Conservation (phyloP, 805 yeast species). For the Candida yuanshanica region DNA sequence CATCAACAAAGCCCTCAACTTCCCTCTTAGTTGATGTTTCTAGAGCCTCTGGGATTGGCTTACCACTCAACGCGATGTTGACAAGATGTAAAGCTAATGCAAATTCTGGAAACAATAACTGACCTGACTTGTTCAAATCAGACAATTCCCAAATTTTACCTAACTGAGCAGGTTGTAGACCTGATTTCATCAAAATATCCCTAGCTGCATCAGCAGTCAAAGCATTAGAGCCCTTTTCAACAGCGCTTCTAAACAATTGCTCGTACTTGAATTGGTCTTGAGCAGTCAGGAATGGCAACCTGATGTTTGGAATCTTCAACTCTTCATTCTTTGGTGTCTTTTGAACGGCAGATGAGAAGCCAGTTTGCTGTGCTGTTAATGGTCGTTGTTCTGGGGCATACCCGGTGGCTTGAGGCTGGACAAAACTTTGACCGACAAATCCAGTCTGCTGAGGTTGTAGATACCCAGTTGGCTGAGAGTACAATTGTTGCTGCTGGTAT, state of each 20-base stretch:
- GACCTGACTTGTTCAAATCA: conserved; percentile 85
- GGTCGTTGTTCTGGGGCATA: conserved; percentile 29
- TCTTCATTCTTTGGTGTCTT: conserved; percentile 42
- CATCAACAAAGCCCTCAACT: conserved; percentile 84
- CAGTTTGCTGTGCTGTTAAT: conserved; percentile 34
- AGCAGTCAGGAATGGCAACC: conserved; percentile 79
- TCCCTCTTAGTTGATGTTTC: conserved; percentile 76
- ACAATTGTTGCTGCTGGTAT: conserved; percentile 10
- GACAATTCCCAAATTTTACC: conserved; percentile 88
- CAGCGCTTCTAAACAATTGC: conserved; percentile 74
- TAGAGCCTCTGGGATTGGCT: conserved; percentile 63
- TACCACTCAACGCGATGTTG: conserved; percentile 71
- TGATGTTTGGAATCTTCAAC: conserved; percentile 64
- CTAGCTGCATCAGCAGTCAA: conserved; percentile 72
- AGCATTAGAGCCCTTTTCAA: conserved; percentile 43
- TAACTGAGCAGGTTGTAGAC: conserved; percentile 64
- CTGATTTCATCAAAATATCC: conserved; percentile 73
- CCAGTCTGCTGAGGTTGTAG: conserved; percentile 23
- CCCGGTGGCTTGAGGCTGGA: conserved; percentile 27
- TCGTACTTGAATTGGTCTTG: conserved; percentile 86
- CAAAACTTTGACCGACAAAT: conserved; percentile 13
- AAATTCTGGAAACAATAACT: conserved; percentile 87
- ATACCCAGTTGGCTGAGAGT: conserved; percentile 18
- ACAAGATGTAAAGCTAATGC: conserved; percentile 88
- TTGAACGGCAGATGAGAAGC: conserved; percentile 29